Percentiles rank a stretch among this genome's conserved stretches.
Evolutionary conservation across 305 asterid genomes (phyloP).

Genomic region (Plantago coronopus): DNA sequence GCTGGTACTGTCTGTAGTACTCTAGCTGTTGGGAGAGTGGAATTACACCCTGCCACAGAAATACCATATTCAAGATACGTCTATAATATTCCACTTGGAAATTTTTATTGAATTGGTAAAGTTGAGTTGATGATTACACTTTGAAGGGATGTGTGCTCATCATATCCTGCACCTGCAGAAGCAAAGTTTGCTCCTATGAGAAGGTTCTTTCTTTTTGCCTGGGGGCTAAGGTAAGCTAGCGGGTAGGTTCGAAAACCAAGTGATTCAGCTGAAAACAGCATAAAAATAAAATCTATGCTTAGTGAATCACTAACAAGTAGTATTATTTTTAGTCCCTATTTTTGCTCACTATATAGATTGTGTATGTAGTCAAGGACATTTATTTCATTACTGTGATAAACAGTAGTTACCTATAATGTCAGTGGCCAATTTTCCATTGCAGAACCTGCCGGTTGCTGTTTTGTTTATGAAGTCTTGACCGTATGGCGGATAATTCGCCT

Average conservation of each 20-base stretch:
- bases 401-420: slow-evolving; percentile 40
- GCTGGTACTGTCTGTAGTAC: slow-evolving; percentile 66
- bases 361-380: too few species aligned
- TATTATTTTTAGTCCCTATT: too few species aligned
- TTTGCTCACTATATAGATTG: too few species aligned
- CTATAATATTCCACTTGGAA: too few species aligned
- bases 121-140: background rate
- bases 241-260: too few species aligned
- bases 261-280: too few species aligned
- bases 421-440: slow-evolving; percentile 86
- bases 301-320: too few species aligned
- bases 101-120: too few species aligned
- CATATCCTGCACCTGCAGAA: slow-evolving; percentile 11
- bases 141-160: slow-evolving; percentile 4
- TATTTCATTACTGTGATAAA: too few species aligned
- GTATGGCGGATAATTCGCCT: slow-evolving; percentile 83
- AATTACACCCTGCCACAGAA: slow-evolving; percentile 55
- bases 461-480: slow-evolving; percentile 64
- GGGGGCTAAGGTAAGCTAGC: slow-evolving; percentile 8
- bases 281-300: too few species aligned
- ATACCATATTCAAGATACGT: too few species aligned
- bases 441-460: slow-evolving; percentile 77
- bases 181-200: slow-evolving; percentile 4
- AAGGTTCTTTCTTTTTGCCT: background rate
- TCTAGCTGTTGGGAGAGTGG: slow-evolving; percentile 55